Conservation (phyloP, 768 basidiomycete species). For the Mycena albidolilacea region DNA sequence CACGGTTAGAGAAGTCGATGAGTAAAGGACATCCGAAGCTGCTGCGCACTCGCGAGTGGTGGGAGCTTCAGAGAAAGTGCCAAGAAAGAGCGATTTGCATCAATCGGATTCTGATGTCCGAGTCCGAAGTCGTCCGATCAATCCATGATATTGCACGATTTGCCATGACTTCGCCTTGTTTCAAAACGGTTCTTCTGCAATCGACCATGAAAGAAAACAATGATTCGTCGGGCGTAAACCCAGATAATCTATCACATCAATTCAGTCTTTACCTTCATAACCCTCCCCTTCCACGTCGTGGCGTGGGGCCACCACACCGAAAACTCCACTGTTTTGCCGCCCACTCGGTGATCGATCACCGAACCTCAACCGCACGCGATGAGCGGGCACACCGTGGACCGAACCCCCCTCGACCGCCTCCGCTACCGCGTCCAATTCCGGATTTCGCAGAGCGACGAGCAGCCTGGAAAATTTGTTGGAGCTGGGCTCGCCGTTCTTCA, state of each 20-base stretch:
- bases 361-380: not conserved
- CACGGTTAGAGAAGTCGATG: too few species aligned
- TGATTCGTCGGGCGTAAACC: not conserved
- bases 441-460: conserved; percentile 22
- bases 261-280: not conserved
- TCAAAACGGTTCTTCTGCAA: too few species aligned
- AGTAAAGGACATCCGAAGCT: too few species aligned
- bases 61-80: too few species aligned
- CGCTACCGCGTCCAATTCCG: conserved; percentile 13
- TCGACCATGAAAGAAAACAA: not conserved
- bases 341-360: not conserved
- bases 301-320: not conserved
- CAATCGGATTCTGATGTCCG: too few species aligned
- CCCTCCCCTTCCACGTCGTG: not conserved
- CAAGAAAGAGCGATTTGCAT: too few species aligned
- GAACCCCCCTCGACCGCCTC: not conserved
- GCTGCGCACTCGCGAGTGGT: too few species aligned
- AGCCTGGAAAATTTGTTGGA: conserved; percentile 14
- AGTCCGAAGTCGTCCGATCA: too few species aligned
- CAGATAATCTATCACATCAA: not conserved
- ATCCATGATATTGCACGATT: too few species aligned
- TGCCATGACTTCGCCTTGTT: too few species aligned
- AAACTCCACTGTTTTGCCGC: not conserved
- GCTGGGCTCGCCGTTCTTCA: conserved; percentile 25
- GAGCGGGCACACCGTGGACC: not conserved